Evolutionary conservation across 2,329 filamentous ascomycete genomes (phyloP).

Genomic region (Aureobasidium subglaciale): DNA sequence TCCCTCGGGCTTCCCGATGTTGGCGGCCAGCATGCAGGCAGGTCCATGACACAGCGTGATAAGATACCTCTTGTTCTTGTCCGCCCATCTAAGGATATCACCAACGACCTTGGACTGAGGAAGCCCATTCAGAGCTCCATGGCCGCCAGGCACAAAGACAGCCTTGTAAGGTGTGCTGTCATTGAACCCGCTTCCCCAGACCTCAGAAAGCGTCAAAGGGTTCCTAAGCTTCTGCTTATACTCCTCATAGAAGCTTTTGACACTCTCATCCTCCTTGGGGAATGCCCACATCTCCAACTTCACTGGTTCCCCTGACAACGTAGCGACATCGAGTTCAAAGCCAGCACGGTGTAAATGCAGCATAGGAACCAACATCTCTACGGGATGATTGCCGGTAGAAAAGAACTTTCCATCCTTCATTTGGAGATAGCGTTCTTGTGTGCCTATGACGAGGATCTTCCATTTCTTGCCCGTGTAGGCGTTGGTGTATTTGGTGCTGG

Average conservation of each 20-base stretch:
- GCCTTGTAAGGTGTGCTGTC: background rate
- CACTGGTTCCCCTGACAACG: background rate
- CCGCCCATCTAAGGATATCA: background rate
- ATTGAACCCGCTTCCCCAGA: background rate
- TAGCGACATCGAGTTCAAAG: background rate
- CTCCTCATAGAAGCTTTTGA: background rate
- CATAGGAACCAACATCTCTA: background rate
- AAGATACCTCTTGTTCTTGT: background rate
- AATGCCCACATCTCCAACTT: background rate
- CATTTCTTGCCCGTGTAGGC: background rate
- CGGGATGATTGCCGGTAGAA: conserved; percentile 1
- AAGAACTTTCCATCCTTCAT: conserved; percentile 5
- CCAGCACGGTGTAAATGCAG: background rate
- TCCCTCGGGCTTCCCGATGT: background rate
- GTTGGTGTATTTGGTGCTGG: background rate
- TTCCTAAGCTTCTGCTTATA: background rate
- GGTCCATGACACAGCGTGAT: background rate
- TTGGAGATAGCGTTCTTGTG: background rate
- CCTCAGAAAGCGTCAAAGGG: background rate
- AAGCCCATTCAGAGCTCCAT: conserved; percentile 1
- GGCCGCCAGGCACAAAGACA: conserved; percentile 1
- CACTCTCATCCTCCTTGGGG: background rate
- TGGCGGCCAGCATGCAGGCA: background rate
- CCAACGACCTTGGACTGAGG: background rate
- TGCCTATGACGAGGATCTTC: background rate